Evolutionary conservation across 1,284 basidiomycete species (phyloP), one percentile per base, ranked within the genome.

Genomic region (Volvariella volvacea): DNA sequence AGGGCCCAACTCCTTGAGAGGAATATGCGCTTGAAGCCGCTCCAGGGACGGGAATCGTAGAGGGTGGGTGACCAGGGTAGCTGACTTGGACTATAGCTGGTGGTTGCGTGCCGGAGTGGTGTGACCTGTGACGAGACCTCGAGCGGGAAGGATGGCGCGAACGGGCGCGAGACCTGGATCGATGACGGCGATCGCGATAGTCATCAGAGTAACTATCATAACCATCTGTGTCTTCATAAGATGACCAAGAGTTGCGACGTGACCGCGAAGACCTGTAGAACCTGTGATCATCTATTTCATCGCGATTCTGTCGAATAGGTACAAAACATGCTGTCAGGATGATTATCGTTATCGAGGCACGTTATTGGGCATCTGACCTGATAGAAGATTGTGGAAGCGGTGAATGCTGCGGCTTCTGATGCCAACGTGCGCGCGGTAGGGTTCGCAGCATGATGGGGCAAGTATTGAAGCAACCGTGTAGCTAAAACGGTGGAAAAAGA

Each of bases 351-450:
- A 28, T 36, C 15, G 4, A 15, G 34, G 15, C 34, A 36, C 15
- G 25, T 6, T 28, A 28, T 28, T 12, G 6, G 12, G 25, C 12
- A 28, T 28, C 25, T 28, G 25, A 70, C 72, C 55, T 71, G 65
- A 46, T 63, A 65, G 43, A 75, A 74, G 14, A 80, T 68, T 21
- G 65, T 60, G n/a, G 70, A 70, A 1, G 74, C 76, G 1, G 78
- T 79, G 32, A 71, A 71, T 20, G 78, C 78, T 3, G 79, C 78
- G 2, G 74, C 60, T 50, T 80, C 78, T 19, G 70, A 69, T 7
- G 76, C 72, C 34, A 65, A 61, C 39, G 65, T 62, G 30, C 71
- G 65, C 2, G 66, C 62, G 50, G 70, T 71, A 21, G 62, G 57
- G 54, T 79, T 74, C 28, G 57, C 15, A 8, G 34, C 49, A 1